phyloP scores from a whole-genome alignment of 2,329 filamentous ascomycete genomes.

The Calonectria fujianensis region DNA sequence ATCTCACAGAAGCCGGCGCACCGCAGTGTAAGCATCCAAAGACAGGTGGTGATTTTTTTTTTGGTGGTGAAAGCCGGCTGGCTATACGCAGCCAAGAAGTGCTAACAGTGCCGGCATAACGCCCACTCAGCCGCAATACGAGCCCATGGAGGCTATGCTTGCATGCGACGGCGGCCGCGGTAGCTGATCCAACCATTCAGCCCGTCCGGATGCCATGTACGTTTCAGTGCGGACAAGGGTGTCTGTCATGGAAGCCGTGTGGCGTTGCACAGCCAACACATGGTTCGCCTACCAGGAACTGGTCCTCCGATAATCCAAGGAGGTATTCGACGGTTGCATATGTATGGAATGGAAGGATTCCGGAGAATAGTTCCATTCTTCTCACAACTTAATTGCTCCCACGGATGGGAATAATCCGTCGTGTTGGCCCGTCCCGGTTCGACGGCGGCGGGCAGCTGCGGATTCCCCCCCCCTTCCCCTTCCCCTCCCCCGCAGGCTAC shows the following conservation, averaged over 20 bases:
- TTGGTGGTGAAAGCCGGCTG: slow-evolving; percentile 2
- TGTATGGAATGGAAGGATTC: slow-evolving; percentile 22
- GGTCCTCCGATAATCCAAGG: slow-evolving; percentile 15
- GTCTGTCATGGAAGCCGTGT: slow-evolving; percentile 15
- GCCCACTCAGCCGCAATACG: slow-evolving; percentile 47
- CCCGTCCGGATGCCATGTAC: neutral
- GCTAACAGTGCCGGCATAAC: slow-evolving; percentile 27
- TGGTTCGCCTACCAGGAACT: slow-evolving; percentile 16
- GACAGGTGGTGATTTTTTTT: neutral
- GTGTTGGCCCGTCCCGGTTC: neutral
- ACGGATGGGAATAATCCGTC: neutral
- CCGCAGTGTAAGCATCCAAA: slow-evolving; percentile 17
- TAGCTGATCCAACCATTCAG: slow-evolving; percentile 26
- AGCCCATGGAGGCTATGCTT: slow-evolving; percentile 51
- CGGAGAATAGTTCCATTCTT: slow-evolving; percentile 13
- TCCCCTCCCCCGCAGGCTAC: neutral
- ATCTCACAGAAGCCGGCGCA: slow-evolving; percentile 15
- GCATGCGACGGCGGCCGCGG: slow-evolving; percentile 37
- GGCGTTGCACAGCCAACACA: slow-evolving; percentile 39
- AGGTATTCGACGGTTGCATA: slow-evolving; percentile 6
- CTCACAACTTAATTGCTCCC: slow-evolving; percentile 33
- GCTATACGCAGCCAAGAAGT: neutral
- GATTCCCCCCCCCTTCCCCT: neutral
- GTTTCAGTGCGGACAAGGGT: slow-evolving; percentile 31
- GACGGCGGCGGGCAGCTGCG: slow-evolving; percentile 1